Percentiles rank a stretch among this genome's conserved stretches.
These are phyloP conservation scores for Lachancea kluyveri DNA, from an alignment of 805 yeast genomes.

Conservation along the genomic window DNA sequence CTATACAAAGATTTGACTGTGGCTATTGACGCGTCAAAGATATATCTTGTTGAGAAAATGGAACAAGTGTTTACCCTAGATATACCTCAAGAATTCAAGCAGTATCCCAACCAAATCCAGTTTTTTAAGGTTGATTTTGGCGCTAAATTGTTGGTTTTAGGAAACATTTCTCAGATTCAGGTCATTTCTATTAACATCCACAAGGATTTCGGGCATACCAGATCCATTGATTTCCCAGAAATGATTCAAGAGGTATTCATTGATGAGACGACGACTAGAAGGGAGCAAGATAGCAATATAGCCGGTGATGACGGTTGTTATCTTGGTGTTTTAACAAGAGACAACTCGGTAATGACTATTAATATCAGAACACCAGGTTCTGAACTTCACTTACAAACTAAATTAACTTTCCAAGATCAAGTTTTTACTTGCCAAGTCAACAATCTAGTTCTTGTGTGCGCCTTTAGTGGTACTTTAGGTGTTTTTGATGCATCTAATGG, in stretches of 20 bases:
- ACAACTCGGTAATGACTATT: constrained; percentile 18
- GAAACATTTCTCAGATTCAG: constrained; percentile 14
- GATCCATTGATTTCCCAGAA: constrained; percentile 13
- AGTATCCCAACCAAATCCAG: constrained; percentile 10
- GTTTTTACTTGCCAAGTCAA: constrained; percentile 25
- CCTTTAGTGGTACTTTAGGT: constrained; percentile 23
- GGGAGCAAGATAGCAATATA: constrained; percentile 19
- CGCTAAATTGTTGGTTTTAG: constrained; percentile 20
- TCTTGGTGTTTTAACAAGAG: constrained; percentile 20
- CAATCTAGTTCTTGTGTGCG: constrained; percentile 26
- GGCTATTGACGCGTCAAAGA: constrained; percentile 18
- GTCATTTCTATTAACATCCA: constrained; percentile 21
- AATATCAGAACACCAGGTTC: constrained; percentile 23
- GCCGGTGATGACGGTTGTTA: constrained; percentile 33
- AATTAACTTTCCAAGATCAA: constrained; percentile 22
- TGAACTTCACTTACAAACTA: constrained; percentile 12
- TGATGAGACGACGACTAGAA: constrained; percentile 25
- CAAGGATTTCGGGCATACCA: constrained; percentile 20
- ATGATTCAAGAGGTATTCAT: constrained; percentile 13
- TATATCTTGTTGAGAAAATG: constrained; percentile 23
- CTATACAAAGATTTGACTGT: constrained; percentile 21
- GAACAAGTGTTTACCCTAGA: constrained; percentile 12
- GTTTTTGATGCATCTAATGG: constrained; percentile 28
- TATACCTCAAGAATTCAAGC: constrained; percentile 12
- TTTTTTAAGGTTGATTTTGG: constrained; percentile 31